Base-by-base conservation (phyloP, 225 moss, liverwort and hornwort genomes). In the Straminergon stramineum region DNA sequence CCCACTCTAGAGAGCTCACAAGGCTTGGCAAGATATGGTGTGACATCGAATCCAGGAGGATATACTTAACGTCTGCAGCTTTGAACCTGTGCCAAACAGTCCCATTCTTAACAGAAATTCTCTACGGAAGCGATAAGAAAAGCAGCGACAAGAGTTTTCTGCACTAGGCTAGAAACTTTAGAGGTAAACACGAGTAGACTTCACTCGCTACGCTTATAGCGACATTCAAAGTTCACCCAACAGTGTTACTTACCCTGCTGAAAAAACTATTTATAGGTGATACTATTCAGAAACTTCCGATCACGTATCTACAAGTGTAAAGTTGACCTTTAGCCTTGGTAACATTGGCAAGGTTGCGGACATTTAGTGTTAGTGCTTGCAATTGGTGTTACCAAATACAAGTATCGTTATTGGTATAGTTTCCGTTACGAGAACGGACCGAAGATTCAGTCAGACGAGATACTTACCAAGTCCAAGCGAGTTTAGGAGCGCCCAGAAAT, bases 1-100 rank as follows among this genome's bases (percentile, higher is more conserved):
- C 92, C 97, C 96, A 96, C 76, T 93, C 93, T 76, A 95, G 90
- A 73, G 97, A 97, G 81, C 83, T 90, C 87, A 96, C 87, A 87
- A 99, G 87, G 68, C 93, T 88, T 80, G 96, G 97, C 87, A 99
- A 74, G 32, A 99, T 96, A 89, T 94, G 91, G 87, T 99, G 97
- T 37, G 99, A 99, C 90, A 99, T 91, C 20, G 97, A 96, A 88
- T 99, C 99, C 87, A 97, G 87, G 62, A 99, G 89, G 82, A 99
- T 93, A 84, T 96, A 97, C 91, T 99, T 99, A 21, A 99, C 95
- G 83, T 99, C 99, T 92, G 97, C 89, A 85, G 95, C 94, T 93
- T 93, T 95, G 78, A 96, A 99, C 97, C 98, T 98, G 94, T 71
- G 56, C 55, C 85, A 90, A 87, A 87, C 48, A 82, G 69, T 63